Evolutionary conservation across 495 filamentous ascomycete species (phyloP), one percentile per base, ranked within the genome.

Genomic region (Glonium stellatum): DNA sequence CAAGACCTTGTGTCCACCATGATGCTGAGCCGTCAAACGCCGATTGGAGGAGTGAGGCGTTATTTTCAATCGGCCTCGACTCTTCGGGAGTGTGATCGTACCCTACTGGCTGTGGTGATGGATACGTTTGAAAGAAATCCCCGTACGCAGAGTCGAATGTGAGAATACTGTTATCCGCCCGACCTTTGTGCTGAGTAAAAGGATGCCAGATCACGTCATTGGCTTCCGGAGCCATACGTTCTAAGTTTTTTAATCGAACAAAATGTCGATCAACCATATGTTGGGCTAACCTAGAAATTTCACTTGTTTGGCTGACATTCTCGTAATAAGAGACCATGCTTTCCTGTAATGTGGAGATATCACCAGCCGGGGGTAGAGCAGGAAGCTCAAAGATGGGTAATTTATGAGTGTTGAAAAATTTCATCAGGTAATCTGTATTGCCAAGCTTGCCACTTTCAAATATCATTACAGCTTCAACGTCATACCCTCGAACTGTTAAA

Each of bases 1-100:
- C 88, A 5, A 92, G 77, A 9, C 88, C 88, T 71, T 92, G 88
- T 0, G 88, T 91, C 88, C 88, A 92, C 88, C 88, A 92, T 0
- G 87, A 90, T 18, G 87, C 88, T 0, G 87, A 90, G 19, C 82
- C 88, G 59, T 92, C 88, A 52, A 90, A 89, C 0, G 83, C 83
- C 9, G 86, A 78, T 23, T 72, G 73, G 0, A 90, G 71, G 12
- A 83, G 18, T 5, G 61, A 34, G 22, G 67, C 6, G 6, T 31
- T 31, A 56, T 21, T 60, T 31, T 31, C 3, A 31, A 6, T 31
- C 27, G 27, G 27, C 27, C 3, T 31, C 27, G 27, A 31, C 27
- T 31, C 27, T 31, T 31, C 27, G 27, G 27, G 6, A 3, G 6
- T 31, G 27, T 3, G 6, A 6, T 48, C 39, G 35, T 49, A 21